A percentile compares a stretch with the other conserved stretches of the same genome.
Evolutionary conservation across 805 yeast species (phyloP).

Genomic region (Candida adriatica): DNA sequence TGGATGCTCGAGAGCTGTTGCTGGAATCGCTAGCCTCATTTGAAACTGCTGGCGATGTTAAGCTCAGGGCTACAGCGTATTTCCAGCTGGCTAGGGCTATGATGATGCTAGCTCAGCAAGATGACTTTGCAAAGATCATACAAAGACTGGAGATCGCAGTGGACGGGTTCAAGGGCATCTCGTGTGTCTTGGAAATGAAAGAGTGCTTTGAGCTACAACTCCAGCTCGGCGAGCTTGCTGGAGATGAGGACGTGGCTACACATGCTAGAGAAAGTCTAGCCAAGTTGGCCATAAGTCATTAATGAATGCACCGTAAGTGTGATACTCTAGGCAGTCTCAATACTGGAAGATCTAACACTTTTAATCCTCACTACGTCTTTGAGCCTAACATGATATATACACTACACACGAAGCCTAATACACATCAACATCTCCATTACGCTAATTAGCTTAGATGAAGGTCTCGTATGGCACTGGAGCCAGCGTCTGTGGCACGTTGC

Average conservation of each 20-base stretch:
- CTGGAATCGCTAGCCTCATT: conserved; percentile 37
- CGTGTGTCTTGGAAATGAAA: conserved; percentile 32
- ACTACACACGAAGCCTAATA: too few species aligned
- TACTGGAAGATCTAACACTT: too few species aligned
- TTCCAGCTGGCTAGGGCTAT: conserved; percentile 26
- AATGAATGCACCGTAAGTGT: too few species aligned
- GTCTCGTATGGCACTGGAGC: conserved; percentile 99
- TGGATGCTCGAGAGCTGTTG: conserved; percentile 39
- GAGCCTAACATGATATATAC: too few species aligned
- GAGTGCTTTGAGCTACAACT: conserved; percentile 35
- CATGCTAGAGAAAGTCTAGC: conserved; percentile 23
- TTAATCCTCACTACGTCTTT: too few species aligned
- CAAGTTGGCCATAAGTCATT: too few species aligned
- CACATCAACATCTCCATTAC: conserved; percentile 3
- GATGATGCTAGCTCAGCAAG: conserved; percentile 8
- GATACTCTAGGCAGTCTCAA: too few species aligned
- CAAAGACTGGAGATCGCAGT: conserved; percentile 37
- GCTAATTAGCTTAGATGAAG: conserved; percentile 64
- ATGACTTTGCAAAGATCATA: conserved; percentile 22
- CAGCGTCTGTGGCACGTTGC: conserved; percentile 89
- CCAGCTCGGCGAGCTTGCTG: conserved; percentile 27
- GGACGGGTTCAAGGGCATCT: conserved; percentile 34
- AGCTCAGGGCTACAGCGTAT: conserved; percentile 33
- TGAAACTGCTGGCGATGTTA: conserved; percentile 33
- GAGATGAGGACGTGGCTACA: conserved; percentile 25